Base-by-base conservation (phyloP, 116 monocot species). In the Iris pallida region DNA sequence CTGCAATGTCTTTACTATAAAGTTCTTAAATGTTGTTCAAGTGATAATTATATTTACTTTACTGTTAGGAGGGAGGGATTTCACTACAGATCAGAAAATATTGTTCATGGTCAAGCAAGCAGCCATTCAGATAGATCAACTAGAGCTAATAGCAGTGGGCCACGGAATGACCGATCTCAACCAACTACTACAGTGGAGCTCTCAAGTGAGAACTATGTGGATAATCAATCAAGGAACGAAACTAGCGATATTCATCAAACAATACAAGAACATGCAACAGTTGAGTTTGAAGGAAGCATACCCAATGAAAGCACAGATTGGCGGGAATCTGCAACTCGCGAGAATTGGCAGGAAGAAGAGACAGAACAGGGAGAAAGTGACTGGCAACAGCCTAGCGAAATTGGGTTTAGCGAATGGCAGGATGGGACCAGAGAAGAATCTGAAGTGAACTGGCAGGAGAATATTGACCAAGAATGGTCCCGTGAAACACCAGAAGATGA, bases 11-110 rank as follows among this genome's bases (percentile, higher is more conserved):
- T 9, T 44, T 62, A 62, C 13, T n/a, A 14, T 16, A 13, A n/a
- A n/a, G n/a, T 30, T 30, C 30, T 1, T 30, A 30, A 30, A 30
- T 30, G 30, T 30, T 30, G 3, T 30, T 30, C 30, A 30, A 0
- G 30, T 30, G 2, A 30, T 30, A 30, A 30, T 30, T 30, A 3
- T 30, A 30, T 30, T 3, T 65, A n/a, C n/a, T 48, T 40, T 71
- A 68, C 40, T 64, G 42, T 71, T 53, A 46, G 30, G 56, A 88
- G 92, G 73, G 85, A 88, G 65, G 85, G 76, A 51, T 79, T 86
- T 75, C 78, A 69, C 63, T 77, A 74, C 69, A 71, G 81, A 70
- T 68, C 77, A 63, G 85, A 83, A 57, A 79, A 64, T 68, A 75
- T 58, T 81, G 73, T 75, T 18, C 72, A 30, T 63, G 78, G 71